Percentiles rank a stretch among this genome's conserved stretches.
Conservation (phyloP, 768 basidiomycete species). For the Tulasnella sp. region DNA sequence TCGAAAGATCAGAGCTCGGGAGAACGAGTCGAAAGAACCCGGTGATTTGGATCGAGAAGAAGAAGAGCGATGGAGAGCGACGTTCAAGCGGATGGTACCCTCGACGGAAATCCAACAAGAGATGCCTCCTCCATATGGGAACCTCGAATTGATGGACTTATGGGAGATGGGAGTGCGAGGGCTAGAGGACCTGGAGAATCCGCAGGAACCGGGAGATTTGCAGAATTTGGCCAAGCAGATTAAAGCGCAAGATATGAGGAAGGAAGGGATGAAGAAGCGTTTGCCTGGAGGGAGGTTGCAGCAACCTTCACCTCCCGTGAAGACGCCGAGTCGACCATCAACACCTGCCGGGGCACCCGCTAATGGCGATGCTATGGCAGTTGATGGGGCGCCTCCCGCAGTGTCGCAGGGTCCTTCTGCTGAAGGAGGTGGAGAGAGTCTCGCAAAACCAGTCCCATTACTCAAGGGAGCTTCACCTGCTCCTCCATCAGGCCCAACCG, state of each 20-base stretch:
- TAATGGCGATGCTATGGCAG: neutral
- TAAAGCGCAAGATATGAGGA: conserved; percentile 18
- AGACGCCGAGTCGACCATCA: neutral
- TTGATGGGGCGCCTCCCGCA: neutral
- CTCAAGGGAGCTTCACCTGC: neutral
- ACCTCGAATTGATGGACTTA: conserved; percentile 18
- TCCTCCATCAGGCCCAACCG: neutral
- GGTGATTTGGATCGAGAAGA: neutral
- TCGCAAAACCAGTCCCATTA: neutral
- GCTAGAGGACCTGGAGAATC: conserved; percentile 20
- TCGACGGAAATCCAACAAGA: neutral
- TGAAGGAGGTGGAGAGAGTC: neutral
- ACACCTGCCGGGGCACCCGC: neutral
- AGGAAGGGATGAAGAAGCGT: conserved; percentile 4
- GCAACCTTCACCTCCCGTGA: neutral
- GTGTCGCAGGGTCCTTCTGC: neutral
- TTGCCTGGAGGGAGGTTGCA: neutral
- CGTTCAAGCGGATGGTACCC: neutral
- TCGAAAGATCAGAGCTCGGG: neutral
- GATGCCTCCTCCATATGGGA: neutral
- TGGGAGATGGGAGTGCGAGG: conserved; percentile 18
- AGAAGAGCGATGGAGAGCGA: neutral
- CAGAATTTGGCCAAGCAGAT: conserved; percentile 15
- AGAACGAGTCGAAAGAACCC: neutral
- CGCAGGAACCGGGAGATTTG: conserved; percentile 8